A percentile compares a stretch with the other conserved stretches of the same genome.
Evolutionary conservation across 495 filamentous ascomycete genomes (phyloP).

Genomic region (Aspergillus cavernicola): DNA sequence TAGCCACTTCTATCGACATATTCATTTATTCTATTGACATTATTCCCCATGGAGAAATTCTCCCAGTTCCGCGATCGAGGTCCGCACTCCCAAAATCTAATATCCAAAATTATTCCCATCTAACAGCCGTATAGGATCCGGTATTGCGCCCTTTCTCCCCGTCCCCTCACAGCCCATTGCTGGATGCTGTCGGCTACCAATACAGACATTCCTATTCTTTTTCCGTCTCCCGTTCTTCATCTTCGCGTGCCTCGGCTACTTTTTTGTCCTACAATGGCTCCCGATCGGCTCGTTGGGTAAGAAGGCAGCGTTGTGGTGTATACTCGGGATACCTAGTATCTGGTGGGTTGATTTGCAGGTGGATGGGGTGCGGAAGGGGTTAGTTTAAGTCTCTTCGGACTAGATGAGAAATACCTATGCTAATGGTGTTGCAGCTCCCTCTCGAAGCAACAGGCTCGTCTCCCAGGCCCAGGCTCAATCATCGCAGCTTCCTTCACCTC

Average conservation of each 20-base stretch:
- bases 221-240: slow-evolving; percentile 78
- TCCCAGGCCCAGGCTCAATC: slow-evolving; percentile 71
- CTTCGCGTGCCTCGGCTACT: slow-evolving; percentile 63
- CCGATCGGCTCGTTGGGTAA: slow-evolving; percentile 74
- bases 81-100: slow-evolving; percentile 32
- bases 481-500: slow-evolving; percentile 90
- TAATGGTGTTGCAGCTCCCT: slow-evolving; percentile 42
- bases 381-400: slow-evolving; percentile 13
- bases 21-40: neutral
- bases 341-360: slow-evolving; percentile 99
- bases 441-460: slow-evolving; percentile 52
- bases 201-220: slow-evolving; percentile 69
- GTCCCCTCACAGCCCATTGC: slow-evolving; percentile 56
- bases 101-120: neutral
- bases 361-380: slow-evolving; percentile 90
- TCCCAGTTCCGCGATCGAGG: slow-evolving; percentile 94
- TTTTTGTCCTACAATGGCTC: slow-evolving; percentile 78
- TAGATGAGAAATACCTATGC: neutral
- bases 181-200: slow-evolving; percentile 49
- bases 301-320: slow-evolving; percentile 81
- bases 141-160: slow-evolving; percentile 93
- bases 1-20: neutral
- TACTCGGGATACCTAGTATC: slow-evolving; percentile 81
- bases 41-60: slow-evolving; percentile 82
- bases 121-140: slow-evolving; percentile 64